Evolutionary conservation across 1,284 basidiomycete species (phyloP), one percentile per base, ranked within the genome.

Genomic region (Bondarzewia mesenterica): DNA sequence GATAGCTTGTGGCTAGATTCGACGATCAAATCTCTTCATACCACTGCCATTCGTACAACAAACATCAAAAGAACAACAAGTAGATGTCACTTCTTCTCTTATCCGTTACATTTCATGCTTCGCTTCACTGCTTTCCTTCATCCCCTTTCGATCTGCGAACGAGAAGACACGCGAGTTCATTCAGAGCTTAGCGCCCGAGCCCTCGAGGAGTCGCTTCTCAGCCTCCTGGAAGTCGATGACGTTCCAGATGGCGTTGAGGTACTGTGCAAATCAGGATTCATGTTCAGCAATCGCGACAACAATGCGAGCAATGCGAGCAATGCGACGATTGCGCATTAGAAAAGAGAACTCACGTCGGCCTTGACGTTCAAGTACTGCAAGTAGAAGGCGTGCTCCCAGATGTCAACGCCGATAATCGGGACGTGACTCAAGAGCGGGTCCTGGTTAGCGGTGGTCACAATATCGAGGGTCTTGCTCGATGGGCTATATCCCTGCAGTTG

Each of bases 391-490:
- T 87, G 84, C 71, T 89, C 87, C 89, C 89, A 93, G 60, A 89
- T 77, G 61, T 95, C 93, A 55, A 95, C 83, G 52, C 92, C 91
- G 56, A 95, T 82, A 67, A 95, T 74, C 52, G 90, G 88, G 52
- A 78, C 67, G 64, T 80, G 85, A 38, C 69, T 65, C 55, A 90
- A 70, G 50, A 94, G 78, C 52, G 92, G 92, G 66, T 95, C 92
- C 73, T 95, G 92, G 77, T 95, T 93, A 21, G 87, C 65, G 35
- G 92, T 93, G 48, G 89, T 89, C 42, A 71, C 63, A 60, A 89
- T 76, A 68, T 87, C 86, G 44, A 93, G 79, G 55, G 71, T 73
- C 68, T 83, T 81, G 55, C 64, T 77, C 40, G 63, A 51, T 7
- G 78, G 71, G 70, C 88, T 84, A 51, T 75, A 66, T 8, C 83